Base-by-base conservation (phyloP, 495 filamentous ascomycete species). In the Lasiosphaeria hispida region DNA sequence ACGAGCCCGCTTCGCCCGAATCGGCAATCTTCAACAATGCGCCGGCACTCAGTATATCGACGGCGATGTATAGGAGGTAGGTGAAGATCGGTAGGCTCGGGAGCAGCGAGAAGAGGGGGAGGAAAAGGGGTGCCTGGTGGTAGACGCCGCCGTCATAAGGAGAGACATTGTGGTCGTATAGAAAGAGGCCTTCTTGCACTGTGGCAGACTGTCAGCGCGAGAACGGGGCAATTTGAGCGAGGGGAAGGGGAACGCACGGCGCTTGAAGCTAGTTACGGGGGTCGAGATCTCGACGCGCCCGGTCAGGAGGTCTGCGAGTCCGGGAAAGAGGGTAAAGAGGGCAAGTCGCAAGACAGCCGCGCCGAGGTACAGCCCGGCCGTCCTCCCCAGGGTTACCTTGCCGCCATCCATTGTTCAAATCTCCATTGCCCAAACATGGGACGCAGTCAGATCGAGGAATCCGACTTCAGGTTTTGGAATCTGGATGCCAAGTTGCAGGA, bases 111-210 rank as follows among this genome's bases (percentile, higher is more conserved):
- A 97, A 96, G 53, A 97, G 80, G 39, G 93, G 89, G 41, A 98
- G 86, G 10, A 97, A 82, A 33, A 98, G 80, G 10, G 94, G 94
- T 23, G 94, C 94, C 85, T 98, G 94, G 77, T 98, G 92, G 73
- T 90, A 98, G 70, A 97, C 90, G 57, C 94, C 94, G 55, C 94
- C 94, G 72, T 98, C 92, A 72, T 97, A 98, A 0, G 94, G 94
- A 48, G 92, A 97, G 23, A 97, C 90, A 80, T 96, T 94, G 65
- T 92, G 91, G 52, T 87, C 92, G 67, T 97, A 97, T 4, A 98
- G 85, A 67, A 96, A 97, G 45, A 98, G 78, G 33, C 94, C 94
- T 76, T 98, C 94, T 75, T 97, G 92, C 50, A 98, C 91, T 96
- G 53, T 30, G 11, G 13, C n/a, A 34, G 18, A 6, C 37, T 42